These are phyloP conservation scores for Pachyrhizus erosus DNA, from an alignment of 306 rosid species.

Conservation along the genomic window DNA sequence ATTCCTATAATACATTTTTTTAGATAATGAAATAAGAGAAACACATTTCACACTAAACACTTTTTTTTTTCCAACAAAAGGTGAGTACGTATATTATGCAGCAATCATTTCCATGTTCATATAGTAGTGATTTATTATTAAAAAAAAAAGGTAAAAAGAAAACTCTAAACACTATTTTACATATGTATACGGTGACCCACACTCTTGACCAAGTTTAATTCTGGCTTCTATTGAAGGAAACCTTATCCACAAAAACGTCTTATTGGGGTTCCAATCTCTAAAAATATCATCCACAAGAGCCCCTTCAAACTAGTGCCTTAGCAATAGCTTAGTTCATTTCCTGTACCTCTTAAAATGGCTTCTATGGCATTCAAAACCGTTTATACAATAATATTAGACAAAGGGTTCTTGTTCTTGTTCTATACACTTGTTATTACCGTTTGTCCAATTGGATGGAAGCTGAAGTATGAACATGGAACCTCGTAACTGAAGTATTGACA, in stretches of 20 bases:
- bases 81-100: too few relatives aligned
- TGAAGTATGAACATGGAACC: not conserved
- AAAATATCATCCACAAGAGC: conserved; percentile 36
- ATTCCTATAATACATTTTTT: too few relatives aligned
- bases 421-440: not conserved
- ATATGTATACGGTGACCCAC: not conserved
- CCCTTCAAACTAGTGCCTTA: not conserved
- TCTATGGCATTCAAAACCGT: not conserved
- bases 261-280: not conserved
- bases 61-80: too few relatives aligned
- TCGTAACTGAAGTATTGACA: not conserved
- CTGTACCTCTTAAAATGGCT: conserved; percentile 1
- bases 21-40: too few relatives aligned
- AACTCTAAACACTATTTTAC: too few relatives aligned
- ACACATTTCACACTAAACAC: too few relatives aligned
- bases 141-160: too few relatives aligned
- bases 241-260: conserved; percentile 45
- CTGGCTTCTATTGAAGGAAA: conserved; percentile 30
- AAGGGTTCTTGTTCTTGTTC: not conserved
- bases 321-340: conserved; percentile 2
- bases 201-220: not conserved
- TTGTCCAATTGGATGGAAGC: conserved; percentile 6
- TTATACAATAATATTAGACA: not conserved
- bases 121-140: too few relatives aligned
- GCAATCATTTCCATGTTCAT: too few relatives aligned